A percentile compares a stretch with the other conserved stretches of the same genome.
Evolutionary conservation across 2,329 filamentous ascomycete genomes (phyloP).

Genomic region (Xylariaceae sp.): DNA sequence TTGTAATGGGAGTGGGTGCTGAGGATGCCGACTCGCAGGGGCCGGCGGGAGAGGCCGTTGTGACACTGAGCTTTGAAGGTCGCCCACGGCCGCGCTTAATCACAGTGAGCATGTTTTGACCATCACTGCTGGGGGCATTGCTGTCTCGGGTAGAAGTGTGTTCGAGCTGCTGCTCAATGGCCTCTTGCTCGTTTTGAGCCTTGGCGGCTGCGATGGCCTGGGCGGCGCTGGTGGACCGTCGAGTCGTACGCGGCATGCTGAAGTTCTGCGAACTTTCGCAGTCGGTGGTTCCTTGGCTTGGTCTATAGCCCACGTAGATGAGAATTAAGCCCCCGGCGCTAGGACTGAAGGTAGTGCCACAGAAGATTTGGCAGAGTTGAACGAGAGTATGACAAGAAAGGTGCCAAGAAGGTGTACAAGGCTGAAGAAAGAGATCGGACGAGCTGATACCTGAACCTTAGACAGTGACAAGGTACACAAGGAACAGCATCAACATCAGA

Average conservation of each 20-base stretch:
- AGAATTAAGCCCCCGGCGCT: too few species aligned
- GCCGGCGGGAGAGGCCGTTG: slow-evolving; percentile 15
- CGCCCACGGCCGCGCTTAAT: slow-evolving; percentile 28
- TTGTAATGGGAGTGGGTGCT: slow-evolving; percentile 30
- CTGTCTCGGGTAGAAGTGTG: not conserved
- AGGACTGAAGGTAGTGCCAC: too few species aligned
- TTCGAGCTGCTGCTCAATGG: not conserved
- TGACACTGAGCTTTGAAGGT: slow-evolving; percentile 23
- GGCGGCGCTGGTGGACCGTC: slow-evolving; percentile 14
- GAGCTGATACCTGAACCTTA: too few species aligned
- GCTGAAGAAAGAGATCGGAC: too few species aligned
- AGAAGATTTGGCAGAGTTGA: too few species aligned
- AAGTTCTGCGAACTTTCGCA: too few species aligned
- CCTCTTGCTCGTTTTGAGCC: not conserved
- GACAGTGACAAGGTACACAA: too few species aligned
- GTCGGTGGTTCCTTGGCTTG: too few species aligned
- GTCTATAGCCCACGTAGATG: too few species aligned
- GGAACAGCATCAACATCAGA: too few species aligned
- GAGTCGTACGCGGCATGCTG: slow-evolving; percentile 1
- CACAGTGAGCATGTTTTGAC: not conserved
- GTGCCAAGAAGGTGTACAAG: too few species aligned
- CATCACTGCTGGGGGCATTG: not conserved
- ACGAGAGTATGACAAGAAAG: too few species aligned
- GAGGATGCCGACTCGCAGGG: slow-evolving; percentile 33
- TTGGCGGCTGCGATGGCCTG: not conserved